Evolutionary conservation across 2,329 filamentous ascomycete species (phyloP).

Genomic region (Apiospora kogelbergensis): DNA sequence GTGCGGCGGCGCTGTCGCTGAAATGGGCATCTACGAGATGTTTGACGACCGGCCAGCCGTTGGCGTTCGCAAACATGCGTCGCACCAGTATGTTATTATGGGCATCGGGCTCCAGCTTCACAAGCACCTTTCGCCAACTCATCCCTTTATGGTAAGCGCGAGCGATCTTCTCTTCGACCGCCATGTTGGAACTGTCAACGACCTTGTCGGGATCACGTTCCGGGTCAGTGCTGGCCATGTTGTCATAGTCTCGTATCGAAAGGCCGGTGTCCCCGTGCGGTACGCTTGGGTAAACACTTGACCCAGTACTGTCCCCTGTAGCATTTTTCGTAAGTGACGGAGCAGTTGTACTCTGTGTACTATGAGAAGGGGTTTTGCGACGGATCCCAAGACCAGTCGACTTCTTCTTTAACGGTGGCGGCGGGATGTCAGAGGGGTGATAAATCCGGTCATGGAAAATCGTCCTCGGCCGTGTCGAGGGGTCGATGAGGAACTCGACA

Average conservation of each 20-base stretch:
- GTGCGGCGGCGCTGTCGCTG: constrained; percentile 67
- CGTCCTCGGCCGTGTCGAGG: constrained; percentile 75
- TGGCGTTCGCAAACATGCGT: constrained; percentile 94
- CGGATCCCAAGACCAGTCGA: constrained; percentile 36
- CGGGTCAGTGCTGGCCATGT: constrained; percentile 46
- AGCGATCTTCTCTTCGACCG: constrained; percentile 96
- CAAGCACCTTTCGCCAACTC: constrained; percentile 95
- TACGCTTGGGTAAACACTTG: constrained; percentile 34
- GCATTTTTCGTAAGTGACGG: constrained; percentile 22
- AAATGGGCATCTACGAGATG: constrained; percentile 96
- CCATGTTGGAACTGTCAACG: constrained; percentile 69
- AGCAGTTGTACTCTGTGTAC: constrained; percentile 18
- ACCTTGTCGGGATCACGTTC: constrained; percentile 46
- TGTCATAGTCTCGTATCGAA: constrained; percentile 53
- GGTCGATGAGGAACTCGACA: constrained; percentile 79
- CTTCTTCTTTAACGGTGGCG: constrained; percentile 66
- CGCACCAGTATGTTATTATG: constrained; percentile 99
- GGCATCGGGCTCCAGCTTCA: constrained; percentile 91
- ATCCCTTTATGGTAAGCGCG: constrained; percentile 89
- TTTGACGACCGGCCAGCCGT: constrained; percentile 95
- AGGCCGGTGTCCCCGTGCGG: constrained; percentile 43
- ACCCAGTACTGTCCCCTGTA: constrained; percentile 16
- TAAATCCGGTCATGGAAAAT: constrained; percentile 98
- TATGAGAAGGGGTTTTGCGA: constrained; percentile 25
- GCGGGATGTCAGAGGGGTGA: constrained; percentile 88